Evolutionary conservation across 176 grass and related monocot species (phyloP).

Genomic region (Hsuehochloa calcarea): DNA sequence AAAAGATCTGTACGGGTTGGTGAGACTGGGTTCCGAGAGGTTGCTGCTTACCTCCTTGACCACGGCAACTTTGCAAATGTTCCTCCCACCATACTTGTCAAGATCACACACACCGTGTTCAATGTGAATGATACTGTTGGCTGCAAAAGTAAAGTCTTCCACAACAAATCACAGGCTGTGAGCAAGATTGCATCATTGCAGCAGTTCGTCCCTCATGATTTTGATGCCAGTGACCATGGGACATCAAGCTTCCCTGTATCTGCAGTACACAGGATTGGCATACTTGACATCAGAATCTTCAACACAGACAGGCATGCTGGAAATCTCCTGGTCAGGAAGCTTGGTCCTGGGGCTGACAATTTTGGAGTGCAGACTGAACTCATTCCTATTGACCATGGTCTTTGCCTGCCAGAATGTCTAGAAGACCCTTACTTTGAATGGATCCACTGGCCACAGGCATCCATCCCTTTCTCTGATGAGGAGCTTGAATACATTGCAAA

Average conservation of each 20-base stretch:
- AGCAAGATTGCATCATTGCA: slow-evolving; percentile 95
- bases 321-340: slow-evolving; percentile 78
- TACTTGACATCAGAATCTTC: slow-evolving; percentile 94
- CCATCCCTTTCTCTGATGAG: slow-evolving; percentile 79
- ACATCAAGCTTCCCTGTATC: slow-evolving; percentile 90
- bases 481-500: slow-evolving; percentile 84
- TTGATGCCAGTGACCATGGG: slow-evolving; percentile 93
- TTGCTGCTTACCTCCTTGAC: slow-evolving; percentile 85
- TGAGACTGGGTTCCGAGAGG: slow-evolving; percentile 91
- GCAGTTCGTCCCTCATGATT: slow-evolving; percentile 90
- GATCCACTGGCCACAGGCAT: slow-evolving; percentile 95
- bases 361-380: slow-evolving; percentile 76
- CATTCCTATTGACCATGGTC: slow-evolving; percentile 91
- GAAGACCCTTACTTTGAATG: slow-evolving; percentile 98
- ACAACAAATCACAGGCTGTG: slow-evolving; percentile 45
- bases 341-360: slow-evolving; percentile 49
- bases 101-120: slow-evolving; percentile 84
- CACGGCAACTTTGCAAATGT: slow-evolving; percentile 77
- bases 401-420: slow-evolving; percentile 82
- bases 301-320: slow-evolving; percentile 93
- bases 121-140: slow-evolving; percentile 66
- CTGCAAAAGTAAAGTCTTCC: slow-evolving; percentile 42
- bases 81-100: slow-evolving; percentile 81
- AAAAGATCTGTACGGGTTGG: slow-evolving; percentile 90
- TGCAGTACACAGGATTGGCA: slow-evolving; percentile 85